Evolutionary conservation across 768 basidiomycete genomes (phyloP).

Genomic region (Amanita thiersii): DNA sequence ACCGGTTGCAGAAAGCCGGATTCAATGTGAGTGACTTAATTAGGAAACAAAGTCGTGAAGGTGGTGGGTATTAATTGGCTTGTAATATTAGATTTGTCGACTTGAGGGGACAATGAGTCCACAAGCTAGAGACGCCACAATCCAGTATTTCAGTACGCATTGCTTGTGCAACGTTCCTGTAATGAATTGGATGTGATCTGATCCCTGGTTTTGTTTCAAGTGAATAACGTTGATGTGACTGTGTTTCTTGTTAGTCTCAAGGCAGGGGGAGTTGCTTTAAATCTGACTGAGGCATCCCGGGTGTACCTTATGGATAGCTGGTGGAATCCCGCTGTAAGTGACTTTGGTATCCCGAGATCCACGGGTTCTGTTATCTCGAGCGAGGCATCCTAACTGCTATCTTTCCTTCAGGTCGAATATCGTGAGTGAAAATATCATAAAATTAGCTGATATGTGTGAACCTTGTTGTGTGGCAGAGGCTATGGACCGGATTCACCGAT

Average conservation of each 20-base stretch:
- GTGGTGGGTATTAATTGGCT: background rate
- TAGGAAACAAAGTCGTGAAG: background rate
- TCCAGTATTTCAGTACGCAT: slow-evolving; percentile 82
- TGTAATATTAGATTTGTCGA: slow-evolving; percentile 64
- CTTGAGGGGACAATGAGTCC: slow-evolving; percentile 97
- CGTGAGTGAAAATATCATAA: slow-evolving; percentile 38
- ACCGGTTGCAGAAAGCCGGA: slow-evolving; percentile 83
- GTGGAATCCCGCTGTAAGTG: slow-evolving; percentile 92
- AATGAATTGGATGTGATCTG: background rate
- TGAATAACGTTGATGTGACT: slow-evolving; percentile 89
- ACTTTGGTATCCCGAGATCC: slow-evolving; percentile 5
- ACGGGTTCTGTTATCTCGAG: background rate
- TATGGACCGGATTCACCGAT: slow-evolving; percentile 95
- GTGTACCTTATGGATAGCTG: slow-evolving; percentile 97
- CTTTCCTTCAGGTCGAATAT: slow-evolving; percentile 60
- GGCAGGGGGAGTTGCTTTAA: slow-evolving; percentile 90
- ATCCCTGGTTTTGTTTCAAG: slow-evolving; percentile 24
- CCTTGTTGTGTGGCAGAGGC: slow-evolving; percentile 48
- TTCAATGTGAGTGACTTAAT: slow-evolving; percentile 62
- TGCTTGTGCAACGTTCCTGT: background rate
- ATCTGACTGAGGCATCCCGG: slow-evolving; percentile 84
- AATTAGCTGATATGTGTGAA: background rate
- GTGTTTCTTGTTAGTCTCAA: slow-evolving; percentile 97
- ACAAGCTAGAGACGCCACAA: slow-evolving; percentile 89
- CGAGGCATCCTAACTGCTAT: background rate